Base-by-base conservation (phyloP, 2,329 filamentous ascomycete species). In the Penicillium sp. region DNA sequence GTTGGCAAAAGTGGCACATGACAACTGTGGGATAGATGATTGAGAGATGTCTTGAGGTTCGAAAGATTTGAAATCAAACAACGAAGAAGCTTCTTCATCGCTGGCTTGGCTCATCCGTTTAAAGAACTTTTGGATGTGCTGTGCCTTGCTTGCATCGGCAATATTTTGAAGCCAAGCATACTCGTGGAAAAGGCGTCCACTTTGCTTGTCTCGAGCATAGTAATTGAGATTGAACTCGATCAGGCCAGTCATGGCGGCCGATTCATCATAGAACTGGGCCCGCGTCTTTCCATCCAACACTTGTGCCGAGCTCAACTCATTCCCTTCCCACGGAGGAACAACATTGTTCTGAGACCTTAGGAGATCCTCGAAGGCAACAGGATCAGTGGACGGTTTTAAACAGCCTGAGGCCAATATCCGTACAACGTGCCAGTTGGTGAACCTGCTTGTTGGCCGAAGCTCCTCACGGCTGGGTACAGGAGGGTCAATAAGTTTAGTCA, bases 371-470 rank as follows among this genome's bases (percentile, higher is more conserved):
- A 81, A 66, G 3, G 77, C 57, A 44, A 72, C 68, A 14, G 81
- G 79, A 25, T 80, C 75, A 25, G 69, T 69, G 33, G 79, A 73
- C 2, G 78, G 68, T 7, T 76, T 66, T 16, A 83, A 63, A 19
- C 73, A 75, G 35, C 77, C 77, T 1, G 79, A 78, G 54, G 84
- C 80, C 8, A 81, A 42, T 25, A 84, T 68, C 30, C 83, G 80
- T n/a, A 78, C 69, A 33, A 82, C 61, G 38, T 77, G 67, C 61
- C 71, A 73, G 37, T 74, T 73, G 19, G 69, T 61, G 35, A 66
- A 62, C 53, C 64, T 70, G 8, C 63, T 64, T 9, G 70, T 70
- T 30, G 69, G 66, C 5, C 61, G 53, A 16, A 73, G 61, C 25
- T 63, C 58, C 22, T 63, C 57, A 43, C 68, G 66, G 9, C 64